Evolutionary conservation across 768 basidiomycete genomes (phyloP).

Genomic region (Hemileccinum impolitum): DNA sequence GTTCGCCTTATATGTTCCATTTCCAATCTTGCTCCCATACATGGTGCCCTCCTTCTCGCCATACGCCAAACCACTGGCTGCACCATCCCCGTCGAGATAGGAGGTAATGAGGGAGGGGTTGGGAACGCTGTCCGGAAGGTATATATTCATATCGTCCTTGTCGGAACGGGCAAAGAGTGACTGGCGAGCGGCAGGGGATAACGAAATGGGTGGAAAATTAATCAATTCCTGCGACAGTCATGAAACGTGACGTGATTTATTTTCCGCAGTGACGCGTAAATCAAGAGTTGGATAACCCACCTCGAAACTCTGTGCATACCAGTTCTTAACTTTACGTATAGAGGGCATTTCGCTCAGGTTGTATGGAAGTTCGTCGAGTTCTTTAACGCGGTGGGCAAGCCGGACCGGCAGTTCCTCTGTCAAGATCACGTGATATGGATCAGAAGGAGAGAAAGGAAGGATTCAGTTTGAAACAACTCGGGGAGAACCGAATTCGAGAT

Average conservation of each 20-base stretch:
- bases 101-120: constrained; percentile 63
- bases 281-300: constrained; percentile 41
- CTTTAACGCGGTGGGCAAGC: constrained; percentile 92
- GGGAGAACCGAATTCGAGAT: not conserved
- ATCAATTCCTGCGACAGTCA: constrained; percentile 75
- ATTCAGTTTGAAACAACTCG: not conserved
- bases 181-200: constrained; percentile 65
- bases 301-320: constrained; percentile 99
- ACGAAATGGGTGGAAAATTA: constrained; percentile 69
- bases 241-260: not conserved
- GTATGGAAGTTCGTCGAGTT: constrained; percentile 92
- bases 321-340: constrained; percentile 93
- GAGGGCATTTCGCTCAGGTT: constrained; percentile 87
- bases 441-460: not conserved
- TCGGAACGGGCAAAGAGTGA: constrained; percentile 54
- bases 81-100: constrained; percentile 32
- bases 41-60: constrained; percentile 5
- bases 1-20: constrained; percentile 13
- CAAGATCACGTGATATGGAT: not conserved
- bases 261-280: not conserved
- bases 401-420: constrained; percentile 92
- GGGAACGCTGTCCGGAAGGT: constrained; percentile 69
- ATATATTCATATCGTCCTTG: constrained; percentile 26
- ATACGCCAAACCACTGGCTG: constrained; percentile 11
- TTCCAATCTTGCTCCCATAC: constrained; percentile 11